phyloP scores from a whole-genome alignment of 495 filamentous ascomycete genomes.

The Bathelium albidoporum region DNA sequence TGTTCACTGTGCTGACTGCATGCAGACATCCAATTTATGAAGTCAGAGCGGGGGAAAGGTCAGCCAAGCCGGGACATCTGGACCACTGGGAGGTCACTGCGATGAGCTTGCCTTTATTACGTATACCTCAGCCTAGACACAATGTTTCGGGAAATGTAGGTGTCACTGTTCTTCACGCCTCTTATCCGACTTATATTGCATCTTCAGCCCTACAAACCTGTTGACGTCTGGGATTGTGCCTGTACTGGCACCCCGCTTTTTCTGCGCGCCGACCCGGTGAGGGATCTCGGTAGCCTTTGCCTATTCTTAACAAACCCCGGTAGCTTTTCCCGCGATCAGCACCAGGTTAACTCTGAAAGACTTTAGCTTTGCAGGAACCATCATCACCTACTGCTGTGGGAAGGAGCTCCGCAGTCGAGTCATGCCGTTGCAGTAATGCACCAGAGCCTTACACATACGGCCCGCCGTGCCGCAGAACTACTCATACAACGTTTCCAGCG shows the following conservation, averaged over 20 bases:
- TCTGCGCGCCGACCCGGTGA: conserved; percentile 1
- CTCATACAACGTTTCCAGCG: neutral
- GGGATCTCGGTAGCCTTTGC: neutral
- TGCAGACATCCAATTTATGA: neutral
- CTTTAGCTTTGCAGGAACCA: conserved; percentile 4
- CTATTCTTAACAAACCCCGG: neutral
- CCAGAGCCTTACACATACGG: neutral
- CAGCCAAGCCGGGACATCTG: neutral
- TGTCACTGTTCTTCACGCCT: neutral
- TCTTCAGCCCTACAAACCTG: neutral
- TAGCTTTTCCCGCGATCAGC: conserved; percentile 2
- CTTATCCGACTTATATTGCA: neutral
- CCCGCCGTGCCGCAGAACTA: neutral
- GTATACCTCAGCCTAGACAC: neutral
- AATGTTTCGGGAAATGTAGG: neutral
- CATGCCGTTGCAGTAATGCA: neutral
- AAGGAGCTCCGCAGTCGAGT: neutral
- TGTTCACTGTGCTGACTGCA: conserved; percentile 3
- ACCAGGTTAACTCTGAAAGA: neutral
- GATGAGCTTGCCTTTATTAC: neutral
- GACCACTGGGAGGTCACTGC: neutral
- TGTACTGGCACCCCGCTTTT: neutral
- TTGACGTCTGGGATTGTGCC: neutral
- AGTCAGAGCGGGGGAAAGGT: neutral
- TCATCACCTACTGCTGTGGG: conserved; percentile 4